Evolutionary conservation across 2,329 filamentous ascomycete species (phyloP), one percentile per base, ranked within the genome.

Genomic region (Penicillium palitans): DNA sequence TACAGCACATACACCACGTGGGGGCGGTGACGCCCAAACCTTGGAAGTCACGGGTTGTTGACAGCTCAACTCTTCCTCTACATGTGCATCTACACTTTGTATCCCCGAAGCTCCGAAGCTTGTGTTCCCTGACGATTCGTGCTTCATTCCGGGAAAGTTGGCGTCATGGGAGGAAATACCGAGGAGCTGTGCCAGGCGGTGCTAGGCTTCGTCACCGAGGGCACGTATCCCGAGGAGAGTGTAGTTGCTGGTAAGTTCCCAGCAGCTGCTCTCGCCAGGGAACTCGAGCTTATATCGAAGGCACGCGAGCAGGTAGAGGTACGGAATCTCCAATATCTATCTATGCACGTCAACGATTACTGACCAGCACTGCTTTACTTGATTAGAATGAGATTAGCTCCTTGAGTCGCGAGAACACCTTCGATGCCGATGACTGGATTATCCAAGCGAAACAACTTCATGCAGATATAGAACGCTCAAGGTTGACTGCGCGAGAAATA

Each of bases 341-440:
- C 25, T 27, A 15, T 4, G 12, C 15, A 19, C 3, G 8, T 12
- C 24, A 1, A 3, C 41, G 12, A 39, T 8, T n/a, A 51, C 52
- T 63, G 60, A 61, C 63, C 61, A 42, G 62, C 19, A 3, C 35
- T 47, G 5, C 19, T 24, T 44, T 29, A 31, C n/a, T 39, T 33
- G 17, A 42, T 47, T 66, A 90, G 87, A 77, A 83, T 59, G 87
- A 96, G 67, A 89, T 98, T 58, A 88, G 87, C 63, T 75, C 80
- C 24, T 85, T 95, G 61, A 96, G 93, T 74, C 84, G 87, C 70
- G 87, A 91, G 64, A 89, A 87, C 19, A 89, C 88, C 57, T 84
- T 87, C 40, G 89, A 96, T 68, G 89, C 96, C 51, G 89, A 91
- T 70, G 84, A 87, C 52, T 98, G 93, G 93, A 90, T 96, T 57